phyloP scores from a whole-genome alignment of 345 rosid species.

The Eucalyptus melliodora region DNA sequence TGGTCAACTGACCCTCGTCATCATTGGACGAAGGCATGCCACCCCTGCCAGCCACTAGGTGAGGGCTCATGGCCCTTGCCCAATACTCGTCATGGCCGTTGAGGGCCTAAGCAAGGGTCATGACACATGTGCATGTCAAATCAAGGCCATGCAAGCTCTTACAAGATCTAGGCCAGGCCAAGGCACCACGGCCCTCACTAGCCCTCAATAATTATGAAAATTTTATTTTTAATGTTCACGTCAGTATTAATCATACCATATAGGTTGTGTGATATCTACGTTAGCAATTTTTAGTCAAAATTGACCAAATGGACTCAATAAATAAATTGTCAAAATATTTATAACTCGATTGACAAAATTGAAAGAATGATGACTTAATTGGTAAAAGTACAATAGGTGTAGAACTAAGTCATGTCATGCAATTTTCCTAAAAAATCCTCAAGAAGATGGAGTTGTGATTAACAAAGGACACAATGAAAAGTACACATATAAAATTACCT shows the following conservation, averaged over 20 bases:
- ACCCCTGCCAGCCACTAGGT: rapidly evolving
- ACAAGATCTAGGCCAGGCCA: not conserved
- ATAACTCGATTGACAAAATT: rapidly evolving
- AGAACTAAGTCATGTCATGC: not conserved
- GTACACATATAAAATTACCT: not conserved
- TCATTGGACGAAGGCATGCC: rapidly evolving
- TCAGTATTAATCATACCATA: rapidly evolving
- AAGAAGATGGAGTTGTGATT: not conserved
- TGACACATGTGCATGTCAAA: rapidly evolving
- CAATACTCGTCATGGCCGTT: too few relatives aligned
- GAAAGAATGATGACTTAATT: rapidly evolving
- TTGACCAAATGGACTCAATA: rapidly evolving
- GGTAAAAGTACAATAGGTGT: rapidly evolving
- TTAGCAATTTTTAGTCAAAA: rapidly evolving
- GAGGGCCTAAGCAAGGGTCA: not conserved
- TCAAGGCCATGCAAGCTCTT: not conserved
- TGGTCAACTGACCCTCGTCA: rapidly evolving
- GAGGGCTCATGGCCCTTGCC: not conserved
- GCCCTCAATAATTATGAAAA: not conserved
- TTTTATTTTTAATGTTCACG: rapidly evolving
- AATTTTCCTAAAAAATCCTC: not conserved
- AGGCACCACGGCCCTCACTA: rapidly evolving
- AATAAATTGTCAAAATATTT: too few relatives aligned
- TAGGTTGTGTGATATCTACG: rapidly evolving
- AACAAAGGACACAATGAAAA: not conserved